Evolutionary conservation across 805 yeast genomes (phyloP), one percentile per base, ranked within the genome.

Genomic region (Teunomyces lycoperdinae): DNA sequence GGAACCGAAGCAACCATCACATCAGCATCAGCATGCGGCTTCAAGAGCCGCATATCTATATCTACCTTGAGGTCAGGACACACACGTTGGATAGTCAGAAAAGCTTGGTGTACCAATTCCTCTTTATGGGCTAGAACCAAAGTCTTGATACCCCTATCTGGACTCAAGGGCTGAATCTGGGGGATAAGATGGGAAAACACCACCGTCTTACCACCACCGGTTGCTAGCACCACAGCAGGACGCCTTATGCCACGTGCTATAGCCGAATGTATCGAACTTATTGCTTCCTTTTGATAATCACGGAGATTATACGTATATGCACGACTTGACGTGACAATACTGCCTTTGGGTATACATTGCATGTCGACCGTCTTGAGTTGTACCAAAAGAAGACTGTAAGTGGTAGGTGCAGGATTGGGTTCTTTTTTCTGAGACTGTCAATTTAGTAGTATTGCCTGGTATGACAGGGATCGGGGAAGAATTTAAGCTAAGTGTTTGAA

Each of bases 171-270:
- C 36, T 58, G 50, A 5, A 80, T 62, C 35, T 67, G 58, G 0
- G 80, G 76, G 2, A 86, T 77, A 36, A 85, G 54, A 52, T 77
- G 77, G 0, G 87, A 64, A 60, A 89, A 86, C 1, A 88, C 82
- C 9, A 89, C 89, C 0, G 97, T 91, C 58, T 91, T 91, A 4
- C 98, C 98, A 9, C 96, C 94, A 0, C 98, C 98, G 0, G 98
- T 92, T 10, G 97, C 96, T 33, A 91, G 64, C 27, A 89, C 85
- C 1, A 89, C 90, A 0, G 92, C 97, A 0, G 89, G 78, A 42
- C 94, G 71, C 14, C 74, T 64, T 2, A 64, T 55, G 1, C 84
- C 83, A 2, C 55, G 28, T 0, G 65, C 57, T 1, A 85, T 60
- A 0, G 88, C 76, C 0, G 63, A 54, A 1, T 81, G 55, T 30